Conservation (phyloP, 345 rosid species). For the Isatis tinctoria region DNA sequence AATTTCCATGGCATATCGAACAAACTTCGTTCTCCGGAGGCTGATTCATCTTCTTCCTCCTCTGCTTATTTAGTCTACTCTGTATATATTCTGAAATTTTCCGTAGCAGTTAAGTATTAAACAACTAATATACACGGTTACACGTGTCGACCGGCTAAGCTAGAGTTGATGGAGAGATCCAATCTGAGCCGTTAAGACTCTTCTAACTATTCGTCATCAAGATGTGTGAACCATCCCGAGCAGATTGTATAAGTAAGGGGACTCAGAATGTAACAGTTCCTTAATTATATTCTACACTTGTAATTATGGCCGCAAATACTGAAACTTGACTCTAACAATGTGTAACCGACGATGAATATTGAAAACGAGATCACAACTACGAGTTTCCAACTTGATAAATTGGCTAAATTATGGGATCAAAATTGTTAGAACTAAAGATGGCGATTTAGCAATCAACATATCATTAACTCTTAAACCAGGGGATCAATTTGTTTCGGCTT, state of each 20-base stretch:
- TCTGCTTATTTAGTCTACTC: background rate
- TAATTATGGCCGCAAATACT: background rate
- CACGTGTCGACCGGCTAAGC: background rate
- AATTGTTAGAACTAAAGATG: background rate
- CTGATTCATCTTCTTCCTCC: constrained; percentile 42
- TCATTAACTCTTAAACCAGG: background rate
- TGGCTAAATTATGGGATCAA: background rate
- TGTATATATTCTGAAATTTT: too few relatives aligned
- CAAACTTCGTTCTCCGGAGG: constrained; percentile 67
- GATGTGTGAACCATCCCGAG: background rate
- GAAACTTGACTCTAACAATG: background rate
- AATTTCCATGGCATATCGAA: constrained; percentile 71
- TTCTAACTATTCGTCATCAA: background rate
- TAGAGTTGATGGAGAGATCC: background rate
- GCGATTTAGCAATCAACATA: background rate
- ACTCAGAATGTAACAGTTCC: background rate
- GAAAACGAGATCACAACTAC: background rate
- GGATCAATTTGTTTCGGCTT: background rate
- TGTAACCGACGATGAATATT: background rate
- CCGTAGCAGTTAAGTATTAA: constrained; percentile 5
- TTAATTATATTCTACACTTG: background rate
- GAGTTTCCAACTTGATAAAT: background rate
- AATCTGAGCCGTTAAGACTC: constrained; percentile 5
- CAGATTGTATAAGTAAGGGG: background rate
- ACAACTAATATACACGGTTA: background rate